Evolutionary conservation across 2,329 filamentous ascomycete species (phyloP).

Genomic region (Aspergillus arachidicola): DNA sequence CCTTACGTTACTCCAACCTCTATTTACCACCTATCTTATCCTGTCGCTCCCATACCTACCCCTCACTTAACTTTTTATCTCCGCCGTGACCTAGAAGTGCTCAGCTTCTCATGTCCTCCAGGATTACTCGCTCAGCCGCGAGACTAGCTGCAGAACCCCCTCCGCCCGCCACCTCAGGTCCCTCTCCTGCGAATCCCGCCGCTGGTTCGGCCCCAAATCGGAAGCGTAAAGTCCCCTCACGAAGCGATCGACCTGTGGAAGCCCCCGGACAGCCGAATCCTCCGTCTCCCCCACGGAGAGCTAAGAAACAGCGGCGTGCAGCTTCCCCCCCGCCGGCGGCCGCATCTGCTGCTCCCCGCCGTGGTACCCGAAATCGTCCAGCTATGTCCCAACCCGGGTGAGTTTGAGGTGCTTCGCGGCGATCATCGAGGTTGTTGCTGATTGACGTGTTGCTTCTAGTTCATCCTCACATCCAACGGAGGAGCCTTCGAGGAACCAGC

Average conservation of each 20-base stretch:
- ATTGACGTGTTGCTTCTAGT: conserved; percentile 43
- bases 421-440: conserved; percentile 14
- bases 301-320: conserved; percentile 71
- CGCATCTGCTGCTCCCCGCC: conserved; percentile 48
- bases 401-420: conserved; percentile 17
- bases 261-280: conserved; percentile 35
- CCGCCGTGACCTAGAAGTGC: conserved; percentile 26
- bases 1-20: neutral
- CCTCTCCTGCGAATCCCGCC: conserved; percentile 43
- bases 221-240: conserved; percentile 74
- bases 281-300: conserved; percentile 55
- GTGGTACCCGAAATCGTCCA: conserved; percentile 36
- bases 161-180: conserved; percentile 45
- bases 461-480: conserved; percentile 67
- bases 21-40: neutral
- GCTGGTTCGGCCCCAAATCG: conserved; percentile 56
- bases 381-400: conserved; percentile 48
- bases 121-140: conserved; percentile 93
- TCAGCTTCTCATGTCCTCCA: conserved; percentile 84
- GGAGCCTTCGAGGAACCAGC: conserved; percentile 58
- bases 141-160: conserved; percentile 74
- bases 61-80: conserved; percentile 10
- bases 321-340: conserved; percentile 46
- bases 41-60: neutral
- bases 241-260: conserved; percentile 50